Conservation (phyloP, 352 stramenopile genomes). For the Pythium aquatile region DNA sequence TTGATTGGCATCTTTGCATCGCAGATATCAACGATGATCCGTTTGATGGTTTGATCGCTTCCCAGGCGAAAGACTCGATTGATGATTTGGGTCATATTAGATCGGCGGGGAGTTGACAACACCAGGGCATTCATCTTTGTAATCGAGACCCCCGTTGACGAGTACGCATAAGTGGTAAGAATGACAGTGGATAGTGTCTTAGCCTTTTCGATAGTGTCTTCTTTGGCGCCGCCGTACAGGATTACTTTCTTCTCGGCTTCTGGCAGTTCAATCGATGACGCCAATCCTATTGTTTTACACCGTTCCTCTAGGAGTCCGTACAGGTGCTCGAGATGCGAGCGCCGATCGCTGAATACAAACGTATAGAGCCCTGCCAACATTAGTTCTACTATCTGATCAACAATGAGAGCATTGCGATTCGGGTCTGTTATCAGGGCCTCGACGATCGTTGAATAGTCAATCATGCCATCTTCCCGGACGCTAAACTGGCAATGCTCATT, state of each 20-base stretch:
- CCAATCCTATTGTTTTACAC: background rate
- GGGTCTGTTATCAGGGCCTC: background rate
- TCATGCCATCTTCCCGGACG: background rate
- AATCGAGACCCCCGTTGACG: background rate
- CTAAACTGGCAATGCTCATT: background rate
- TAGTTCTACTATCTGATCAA: background rate
- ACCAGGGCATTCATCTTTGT: constrained; percentile 8
- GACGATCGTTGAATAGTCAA: background rate
- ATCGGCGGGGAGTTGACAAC: background rate
- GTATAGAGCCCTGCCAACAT: background rate
- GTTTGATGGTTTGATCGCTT: constrained; percentile 5
- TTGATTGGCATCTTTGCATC: constrained; percentile 10
- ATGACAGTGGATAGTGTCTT: background rate
- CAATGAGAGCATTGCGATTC: background rate
- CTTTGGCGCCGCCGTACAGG: background rate
- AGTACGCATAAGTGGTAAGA: constrained; percentile 6
- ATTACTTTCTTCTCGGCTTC: background rate
- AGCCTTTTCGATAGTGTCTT: background rate
- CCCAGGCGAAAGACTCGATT: constrained; percentile 3
- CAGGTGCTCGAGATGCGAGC: background rate
- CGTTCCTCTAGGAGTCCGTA: background rate
- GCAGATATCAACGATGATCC: constrained; percentile 1
- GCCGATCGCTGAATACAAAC: background rate
- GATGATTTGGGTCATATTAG: constrained; percentile 10
- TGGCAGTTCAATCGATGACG: background rate